Evolutionary conservation across 1,284 basidiomycete genomes (phyloP), one percentile per base, ranked within the genome.

Genomic region (Sanghuangporus sanghuang): DNA sequence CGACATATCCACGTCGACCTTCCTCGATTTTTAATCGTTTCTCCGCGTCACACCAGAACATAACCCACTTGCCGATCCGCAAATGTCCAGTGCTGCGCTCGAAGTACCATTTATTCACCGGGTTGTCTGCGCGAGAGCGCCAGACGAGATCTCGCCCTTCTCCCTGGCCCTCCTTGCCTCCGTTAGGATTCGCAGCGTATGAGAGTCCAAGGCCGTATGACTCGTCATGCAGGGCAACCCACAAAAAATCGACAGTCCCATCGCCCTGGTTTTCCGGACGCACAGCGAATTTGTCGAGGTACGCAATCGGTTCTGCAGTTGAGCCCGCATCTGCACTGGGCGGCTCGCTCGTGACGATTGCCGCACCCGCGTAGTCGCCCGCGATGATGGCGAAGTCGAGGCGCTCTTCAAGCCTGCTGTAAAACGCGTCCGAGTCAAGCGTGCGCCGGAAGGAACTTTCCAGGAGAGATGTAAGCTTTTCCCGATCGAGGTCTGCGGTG

Each of bases 31-130:
- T 86, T 38, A 93, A 74, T 61, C 86, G 81, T 73, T 88, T 92
- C 78, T 99, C 97, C 1, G 91, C 95, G 76, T 98, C 96, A 74
- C 95, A 98, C 97, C 97, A 99, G 78, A 99, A 99, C 70, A 99
- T 77, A 63, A 91, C 88, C 95, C 93, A 98, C 48, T 83, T 78
- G 23, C 87, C 90, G 77, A 93, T 83, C 61, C 92, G 83, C 42
- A 95, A 69, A 75, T 98, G 96, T 8, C 97, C 97, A 53, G 91
- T 93, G 72, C 89, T 92, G 40, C 97, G 87, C 74, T 99, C 97
- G 70, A 95, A 98, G 77, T 99, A 99, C 97, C 97, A 99, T 75
- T 96, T 96, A 77, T 99, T 99, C 62, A 99, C 89, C 0, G 95
- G 95, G 74, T 99, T 99, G 75, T 96, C 85, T 9, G 88, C 83